Evolutionary conservation across 306 rosid genomes (phyloP), one percentile per base, ranked within the genome.

Genomic region (Styphnolobium japonicum): DNA sequence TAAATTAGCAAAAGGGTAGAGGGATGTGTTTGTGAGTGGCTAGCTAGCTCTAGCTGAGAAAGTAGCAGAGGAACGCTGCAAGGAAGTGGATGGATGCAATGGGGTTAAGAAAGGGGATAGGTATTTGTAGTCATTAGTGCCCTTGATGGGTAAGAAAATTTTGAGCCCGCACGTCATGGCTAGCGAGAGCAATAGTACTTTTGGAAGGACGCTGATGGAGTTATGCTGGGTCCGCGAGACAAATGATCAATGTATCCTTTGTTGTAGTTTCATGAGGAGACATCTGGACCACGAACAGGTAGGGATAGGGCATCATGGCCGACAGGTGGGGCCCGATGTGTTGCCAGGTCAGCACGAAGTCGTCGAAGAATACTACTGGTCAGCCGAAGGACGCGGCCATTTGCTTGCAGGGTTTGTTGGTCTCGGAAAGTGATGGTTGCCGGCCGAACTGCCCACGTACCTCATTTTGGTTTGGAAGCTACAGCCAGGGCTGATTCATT

Each of bases 231-330:
- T 82, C 37, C 3, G 6, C 2, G 73, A 66, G 65, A 77, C 88
- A 21, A 70, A 15, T 9, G 16, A 60, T 6, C 1, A 22, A 6
- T 16, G 33, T 40, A 53, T 29, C 21, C 76, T 23, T 18, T 31
- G 34, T 52, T 89, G 92, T 8, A 0, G 51, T n/a, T 15, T 22
- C 0, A 0, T 0, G 4, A 42, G 73, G 85, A 56, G 15, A 84
- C 95, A 90, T 1, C 73, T 56, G 73, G 95, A 90, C 73, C 78
- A 90, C 65, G 37, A 10, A 70, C 85, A 80, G 79, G 87, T 82
- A 60, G 10, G 37, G 2, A 18, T 25, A 73, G 5, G 33, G 9
- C 15, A 1, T 4, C 0, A 0, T 6, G 27, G 37, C 1, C 56
- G 86, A 87, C 98, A 86, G 2, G 75, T 64, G 81, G 89, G 85